Conservation (phyloP, 768 basidiomycete genomes). For the Tricholoma sp. region DNA sequence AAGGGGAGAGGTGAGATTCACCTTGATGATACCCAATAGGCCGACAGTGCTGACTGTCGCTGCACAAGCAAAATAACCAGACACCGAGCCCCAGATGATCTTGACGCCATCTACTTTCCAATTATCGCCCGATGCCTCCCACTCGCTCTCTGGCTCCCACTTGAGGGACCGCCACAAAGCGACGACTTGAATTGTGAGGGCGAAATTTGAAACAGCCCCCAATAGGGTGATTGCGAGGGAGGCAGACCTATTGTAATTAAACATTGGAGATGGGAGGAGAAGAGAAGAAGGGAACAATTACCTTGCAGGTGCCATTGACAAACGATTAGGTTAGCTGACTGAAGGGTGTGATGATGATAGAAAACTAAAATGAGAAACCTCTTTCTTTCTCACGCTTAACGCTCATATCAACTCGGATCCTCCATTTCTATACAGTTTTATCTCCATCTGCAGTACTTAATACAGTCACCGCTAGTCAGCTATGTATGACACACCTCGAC, state of each 20-base stretch:
- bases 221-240: constrained; percentile 23
- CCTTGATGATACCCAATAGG: constrained; percentile 64
- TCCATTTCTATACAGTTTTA: too few species aligned
- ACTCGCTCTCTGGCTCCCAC: constrained; percentile 45
- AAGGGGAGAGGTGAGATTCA: constrained; percentile 19
- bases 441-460: too few species aligned
- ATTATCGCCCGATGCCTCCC: constrained; percentile 35
- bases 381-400: neutral
- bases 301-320: constrained; percentile 10
- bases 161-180: constrained; percentile 26
- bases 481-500: too few species aligned
- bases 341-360: too few species aligned
- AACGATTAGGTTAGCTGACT: constrained; percentile 9
- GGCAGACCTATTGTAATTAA: constrained; percentile 21
- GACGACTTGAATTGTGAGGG: constrained; percentile 25
- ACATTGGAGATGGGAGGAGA: constrained; percentile 8
- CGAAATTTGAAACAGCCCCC: constrained; percentile 26
- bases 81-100: constrained; percentile 57
- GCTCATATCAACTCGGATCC: too few species aligned
- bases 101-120: constrained; percentile 40
- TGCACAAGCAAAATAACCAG: constrained; percentile 61
- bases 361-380: neutral
- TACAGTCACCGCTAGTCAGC: neutral
- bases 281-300: neutral
- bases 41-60: constrained; percentile 62